These are phyloP conservation scores for Fusarium nygamai DNA, from an alignment of 2,329 filamentous ascomycete genomes.

Conservation along the genomic window DNA sequence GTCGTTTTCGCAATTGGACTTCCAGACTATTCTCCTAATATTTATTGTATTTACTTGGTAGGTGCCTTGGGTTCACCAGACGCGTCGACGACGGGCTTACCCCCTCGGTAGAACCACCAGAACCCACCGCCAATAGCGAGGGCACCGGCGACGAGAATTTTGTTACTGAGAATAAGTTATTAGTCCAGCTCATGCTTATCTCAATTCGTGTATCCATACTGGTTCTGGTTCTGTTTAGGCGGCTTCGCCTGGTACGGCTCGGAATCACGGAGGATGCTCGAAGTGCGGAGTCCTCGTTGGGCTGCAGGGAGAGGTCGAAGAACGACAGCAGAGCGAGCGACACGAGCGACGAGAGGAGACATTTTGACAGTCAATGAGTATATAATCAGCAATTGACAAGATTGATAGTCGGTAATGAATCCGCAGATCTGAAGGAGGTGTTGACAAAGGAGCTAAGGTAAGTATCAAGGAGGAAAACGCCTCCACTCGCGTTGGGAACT, in stretches of 20 bases:
- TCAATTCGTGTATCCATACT: background rate
- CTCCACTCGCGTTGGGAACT: conserved; percentile 11
- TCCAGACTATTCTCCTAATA: background rate
- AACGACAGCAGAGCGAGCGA: conserved; percentile 16
- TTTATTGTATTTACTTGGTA: conserved; percentile 21
- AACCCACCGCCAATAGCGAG: conserved; percentile 20
- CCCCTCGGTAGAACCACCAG: conserved; percentile 32
- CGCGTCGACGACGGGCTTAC: conserved; percentile 21
- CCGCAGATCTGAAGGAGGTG: conserved; percentile 8
- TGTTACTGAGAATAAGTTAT: conserved; percentile 19
- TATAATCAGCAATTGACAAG: background rate
- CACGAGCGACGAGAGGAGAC: conserved; percentile 13
- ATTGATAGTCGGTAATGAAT: background rate
- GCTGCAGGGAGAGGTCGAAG: conserved; percentile 28
- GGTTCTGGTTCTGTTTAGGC: conserved; percentile 17
- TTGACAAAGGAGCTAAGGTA: conserved; percentile 8
- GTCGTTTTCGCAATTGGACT: too few species aligned
- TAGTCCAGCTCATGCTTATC: background rate
- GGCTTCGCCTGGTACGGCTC: conserved; percentile 30
- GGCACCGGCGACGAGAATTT: conserved; percentile 25
- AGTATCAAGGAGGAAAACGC: conserved; percentile 11
- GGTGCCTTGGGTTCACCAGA: conserved; percentile 13
- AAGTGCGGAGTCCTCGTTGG: conserved; percentile 32
- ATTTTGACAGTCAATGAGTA: background rate
- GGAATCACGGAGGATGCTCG: conserved; percentile 23